Conservation (phyloP, 2,329 filamentous ascomycete species). For the Phyllosticta capitalensis region DNA sequence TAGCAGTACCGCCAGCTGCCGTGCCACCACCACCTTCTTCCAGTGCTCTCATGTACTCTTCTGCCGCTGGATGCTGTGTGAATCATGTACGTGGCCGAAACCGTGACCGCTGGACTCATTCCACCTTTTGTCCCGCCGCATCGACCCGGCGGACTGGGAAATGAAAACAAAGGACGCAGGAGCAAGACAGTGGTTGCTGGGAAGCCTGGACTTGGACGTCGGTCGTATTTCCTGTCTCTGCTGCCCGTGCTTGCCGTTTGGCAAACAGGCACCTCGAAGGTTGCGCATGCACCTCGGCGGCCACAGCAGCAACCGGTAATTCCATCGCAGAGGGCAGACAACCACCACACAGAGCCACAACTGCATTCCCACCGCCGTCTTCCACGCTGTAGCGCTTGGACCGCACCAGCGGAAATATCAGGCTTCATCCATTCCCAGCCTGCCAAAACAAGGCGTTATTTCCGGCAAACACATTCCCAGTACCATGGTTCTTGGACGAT, state of each 20-base stretch:
- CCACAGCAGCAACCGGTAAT: neutral
- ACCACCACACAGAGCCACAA: neutral
- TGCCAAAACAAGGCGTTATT: neutral
- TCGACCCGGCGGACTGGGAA: neutral
- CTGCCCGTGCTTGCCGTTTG: neutral
- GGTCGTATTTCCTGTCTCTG: neutral
- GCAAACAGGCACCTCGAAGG: neutral
- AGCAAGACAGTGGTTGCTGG: neutral
- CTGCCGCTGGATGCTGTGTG: neutral
- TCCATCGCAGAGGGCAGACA: neutral
- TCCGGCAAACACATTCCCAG: neutral
- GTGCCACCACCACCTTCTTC: neutral
- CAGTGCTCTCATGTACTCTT: neutral
- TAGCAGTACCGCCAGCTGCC: neutral
- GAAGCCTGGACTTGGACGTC: neutral
- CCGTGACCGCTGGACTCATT: neutral
- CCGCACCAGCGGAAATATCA: neutral
- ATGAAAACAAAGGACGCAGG: neutral
- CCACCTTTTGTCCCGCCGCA: neutral
- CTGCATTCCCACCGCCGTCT: neutral
- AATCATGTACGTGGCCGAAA: neutral
- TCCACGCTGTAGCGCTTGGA: neutral
- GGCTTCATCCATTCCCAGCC: neutral
- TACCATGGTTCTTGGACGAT: neutral
- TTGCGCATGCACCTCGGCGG: neutral